These are phyloP conservation scores for Dovyalis caffra DNA, from an alignment of 345 rosid species.

Conservation along the genomic window DNA sequence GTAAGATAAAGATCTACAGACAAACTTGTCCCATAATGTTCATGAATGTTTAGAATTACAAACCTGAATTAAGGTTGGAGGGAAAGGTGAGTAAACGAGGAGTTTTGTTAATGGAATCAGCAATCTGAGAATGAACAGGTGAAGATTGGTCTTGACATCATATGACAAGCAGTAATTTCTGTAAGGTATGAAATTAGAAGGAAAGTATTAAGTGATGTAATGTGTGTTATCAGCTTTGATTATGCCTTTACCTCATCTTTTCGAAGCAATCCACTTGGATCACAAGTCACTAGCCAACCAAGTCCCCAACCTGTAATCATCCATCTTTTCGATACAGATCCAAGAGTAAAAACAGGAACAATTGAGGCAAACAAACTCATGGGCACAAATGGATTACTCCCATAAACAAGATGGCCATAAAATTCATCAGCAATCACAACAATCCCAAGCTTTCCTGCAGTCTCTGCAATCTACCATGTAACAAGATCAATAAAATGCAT, in stretches of 20 bases:
- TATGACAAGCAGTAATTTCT: neutral
- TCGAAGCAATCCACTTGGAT: slow-evolving; percentile 49
- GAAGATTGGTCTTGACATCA: neutral
- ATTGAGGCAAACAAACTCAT: slow-evolving; percentile 62
- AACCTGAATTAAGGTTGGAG: neutral
- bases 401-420: slow-evolving; percentile 39
- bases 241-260: neutral
- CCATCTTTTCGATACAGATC: slow-evolving; percentile 78
- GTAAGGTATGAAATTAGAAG: neutral
- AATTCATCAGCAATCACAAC: slow-evolving; percentile 62
- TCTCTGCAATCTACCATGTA: slow-evolving; percentile 46
- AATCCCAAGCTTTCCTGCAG: slow-evolving; percentile 59
- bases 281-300: slow-evolving; percentile 66
- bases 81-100: neutral
- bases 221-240: neutral
- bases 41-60: neutral
- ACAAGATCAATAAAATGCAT: neutral
- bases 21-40: neutral
- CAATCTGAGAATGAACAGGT: neutral
- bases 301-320: slow-evolving; percentile 80
- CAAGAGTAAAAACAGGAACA: slow-evolving; percentile 59
- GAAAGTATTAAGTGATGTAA: no score
- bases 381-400: slow-evolving; percentile 54
- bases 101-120: neutral
- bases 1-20: neutral